Evolutionary conservation across 306 rosid species (phyloP).

Genomic region (Lathyrus oleraceus): DNA sequence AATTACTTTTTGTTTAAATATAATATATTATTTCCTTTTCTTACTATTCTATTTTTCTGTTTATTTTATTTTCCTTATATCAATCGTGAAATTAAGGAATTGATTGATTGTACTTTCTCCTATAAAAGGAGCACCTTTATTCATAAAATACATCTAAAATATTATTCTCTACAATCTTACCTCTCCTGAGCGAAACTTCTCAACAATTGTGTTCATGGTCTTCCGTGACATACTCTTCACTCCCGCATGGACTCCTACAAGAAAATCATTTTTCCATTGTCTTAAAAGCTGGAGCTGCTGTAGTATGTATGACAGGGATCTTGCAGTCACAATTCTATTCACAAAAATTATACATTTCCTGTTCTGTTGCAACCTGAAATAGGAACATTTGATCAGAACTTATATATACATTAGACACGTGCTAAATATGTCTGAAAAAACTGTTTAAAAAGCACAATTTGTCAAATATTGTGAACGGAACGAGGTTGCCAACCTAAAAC

Average conservation of each 20-base stretch:
- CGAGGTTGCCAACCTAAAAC: conserved; percentile 62
- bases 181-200: conserved; percentile 87
- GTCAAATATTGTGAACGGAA: conserved; percentile 26
- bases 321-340: conserved; percentile 83
- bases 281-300: conserved; percentile 60
- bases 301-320: conserved; percentile 75
- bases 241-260: conserved; percentile 83
- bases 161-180: conserved; percentile 35
- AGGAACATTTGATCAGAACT: conserved; percentile 19
- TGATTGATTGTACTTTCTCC: too few relatives aligned
- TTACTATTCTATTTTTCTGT: too few relatives aligned
- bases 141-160: too few relatives aligned
- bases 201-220: conserved; percentile 63
- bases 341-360: conserved; percentile 93
- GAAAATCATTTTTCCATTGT: conserved; percentile 75
- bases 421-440: conserved; percentile 31
- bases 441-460: conserved; percentile 27
- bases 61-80: too few relatives aligned
- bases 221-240: conserved; percentile 77
- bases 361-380: conserved; percentile 65
- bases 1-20: background rate
- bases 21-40: too few relatives aligned
- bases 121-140: too few relatives aligned
- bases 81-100: too few relatives aligned
- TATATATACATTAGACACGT: conserved; percentile 11